Evolutionary conservation across 2,329 filamentous ascomycete genomes (phyloP).

Genomic region (Neonectria neomacrospora): DNA sequence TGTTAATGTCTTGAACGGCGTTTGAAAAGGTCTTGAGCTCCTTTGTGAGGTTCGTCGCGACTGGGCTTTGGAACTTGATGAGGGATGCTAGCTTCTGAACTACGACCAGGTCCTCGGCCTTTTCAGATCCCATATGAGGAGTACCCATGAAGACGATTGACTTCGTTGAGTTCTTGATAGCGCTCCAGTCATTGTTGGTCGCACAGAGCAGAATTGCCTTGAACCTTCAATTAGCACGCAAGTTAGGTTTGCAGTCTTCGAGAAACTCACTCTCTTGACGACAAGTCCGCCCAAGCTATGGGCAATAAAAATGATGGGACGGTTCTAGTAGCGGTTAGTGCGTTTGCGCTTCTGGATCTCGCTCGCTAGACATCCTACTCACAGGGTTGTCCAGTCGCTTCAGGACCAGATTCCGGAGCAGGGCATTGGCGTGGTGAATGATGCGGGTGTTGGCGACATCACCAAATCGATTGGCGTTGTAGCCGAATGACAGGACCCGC

Average conservation of each 20-base stretch:
- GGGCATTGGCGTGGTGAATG: slow-evolving; percentile 37
- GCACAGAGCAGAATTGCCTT: slow-evolving; percentile 35
- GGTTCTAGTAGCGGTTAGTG: slow-evolving; percentile 19
- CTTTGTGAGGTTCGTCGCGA: slow-evolving; percentile 37
- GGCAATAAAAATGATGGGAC: slow-evolving; percentile 36
- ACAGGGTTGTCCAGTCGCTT: slow-evolving; percentile 36
- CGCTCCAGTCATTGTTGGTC: slow-evolving; percentile 35
- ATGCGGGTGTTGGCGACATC: slow-evolving; percentile 39
- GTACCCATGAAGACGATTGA: slow-evolving; percentile 39
- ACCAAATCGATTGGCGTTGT: slow-evolving; percentile 36
- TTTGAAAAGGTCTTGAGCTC: slow-evolving; percentile 35
- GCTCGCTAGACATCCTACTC: background rate
- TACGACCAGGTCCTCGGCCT: slow-evolving; percentile 34
- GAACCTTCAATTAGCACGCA: slow-evolving; percentile 4
- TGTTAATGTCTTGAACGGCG: slow-evolving; percentile 37
- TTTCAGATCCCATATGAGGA: slow-evolving; percentile 38
- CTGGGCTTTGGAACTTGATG: slow-evolving; percentile 28
- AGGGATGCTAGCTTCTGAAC: slow-evolving; percentile 35
- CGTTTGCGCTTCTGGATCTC: background rate
- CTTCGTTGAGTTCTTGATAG: slow-evolving; percentile 33
- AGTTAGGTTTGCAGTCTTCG: background rate
- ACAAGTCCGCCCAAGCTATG: slow-evolving; percentile 37
- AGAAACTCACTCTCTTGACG: slow-evolving; percentile 32
- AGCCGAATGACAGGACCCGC: slow-evolving; percentile 35
- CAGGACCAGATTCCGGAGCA: slow-evolving; percentile 35